A percentile compares a stretch with the other conserved stretches of the same genome.
Conservation (phyloP, 345 rosid genomes). For the Salix suchowensis region DNA sequence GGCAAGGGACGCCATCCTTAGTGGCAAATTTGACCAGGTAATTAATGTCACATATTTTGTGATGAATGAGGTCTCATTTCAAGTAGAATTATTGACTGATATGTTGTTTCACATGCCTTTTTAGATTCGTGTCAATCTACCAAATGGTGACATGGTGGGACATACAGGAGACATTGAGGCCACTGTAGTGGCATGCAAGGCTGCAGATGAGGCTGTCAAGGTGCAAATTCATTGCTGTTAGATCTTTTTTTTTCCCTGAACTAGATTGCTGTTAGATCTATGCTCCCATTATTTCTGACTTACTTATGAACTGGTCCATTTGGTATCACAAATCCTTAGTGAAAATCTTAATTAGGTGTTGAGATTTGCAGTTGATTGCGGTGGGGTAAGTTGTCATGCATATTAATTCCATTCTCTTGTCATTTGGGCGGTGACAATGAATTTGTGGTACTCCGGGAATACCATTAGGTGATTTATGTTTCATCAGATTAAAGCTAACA, state of each 20-base stretch:
- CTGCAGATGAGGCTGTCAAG: constrained; percentile 86
- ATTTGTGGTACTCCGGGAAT: neutral
- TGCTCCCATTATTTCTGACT: neutral
- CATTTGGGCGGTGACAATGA: neutral
- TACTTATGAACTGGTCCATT: neutral
- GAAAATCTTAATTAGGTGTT: neutral
- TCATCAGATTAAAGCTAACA: neutral
- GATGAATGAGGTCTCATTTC: neutral
- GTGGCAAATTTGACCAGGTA: constrained; percentile 85
- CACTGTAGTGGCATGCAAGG: constrained; percentile 81
- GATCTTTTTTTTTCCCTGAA: neutral
- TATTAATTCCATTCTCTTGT: neutral
- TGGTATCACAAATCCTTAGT: neutral
- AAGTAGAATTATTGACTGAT: neutral
- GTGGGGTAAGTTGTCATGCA: neutral
- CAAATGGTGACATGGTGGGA: constrained; percentile 97
- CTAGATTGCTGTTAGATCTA: neutral
- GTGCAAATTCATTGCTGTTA: constrained; percentile 27
- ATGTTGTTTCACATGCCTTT: constrained; percentile 1
- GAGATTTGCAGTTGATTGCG: neutral
- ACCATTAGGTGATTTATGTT: neutral
- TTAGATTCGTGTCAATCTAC: constrained; percentile 84
- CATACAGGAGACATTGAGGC: constrained; percentile 93
- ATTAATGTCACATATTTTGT: constrained; percentile 2
- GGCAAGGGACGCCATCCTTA: constrained; percentile 82